phyloP scores from a whole-genome alignment of 2,329 filamentous ascomycete genomes.

The Fusarium napiforme region DNA sequence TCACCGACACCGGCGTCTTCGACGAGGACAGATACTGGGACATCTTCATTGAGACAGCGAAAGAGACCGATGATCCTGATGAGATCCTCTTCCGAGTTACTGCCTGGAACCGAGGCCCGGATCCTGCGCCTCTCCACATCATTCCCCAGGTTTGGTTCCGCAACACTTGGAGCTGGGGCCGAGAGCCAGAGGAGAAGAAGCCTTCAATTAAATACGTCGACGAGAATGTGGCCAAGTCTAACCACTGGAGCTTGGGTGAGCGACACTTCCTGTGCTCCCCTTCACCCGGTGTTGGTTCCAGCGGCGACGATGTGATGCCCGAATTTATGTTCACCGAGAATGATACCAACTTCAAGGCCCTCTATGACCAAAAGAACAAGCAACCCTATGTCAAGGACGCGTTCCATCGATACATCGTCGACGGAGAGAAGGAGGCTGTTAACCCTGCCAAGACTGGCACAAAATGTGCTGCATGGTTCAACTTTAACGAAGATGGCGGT shows the following conservation, averaged over 20 bases:
- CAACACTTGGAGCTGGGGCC: slow-evolving; percentile 96
- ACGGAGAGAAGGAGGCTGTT: slow-evolving; percentile 80
- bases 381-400: slow-evolving; percentile 93
- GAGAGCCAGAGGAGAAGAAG: slow-evolving; percentile 79
- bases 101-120: slow-evolving; percentile 93
- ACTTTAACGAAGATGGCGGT: slow-evolving; percentile 89
- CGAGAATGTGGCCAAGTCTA: slow-evolving; percentile 78
- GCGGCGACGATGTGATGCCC: slow-evolving; percentile 85
- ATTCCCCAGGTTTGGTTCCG: slow-evolving; percentile 96
- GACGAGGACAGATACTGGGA: slow-evolving; percentile 95
- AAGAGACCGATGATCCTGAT: slow-evolving; percentile 90
- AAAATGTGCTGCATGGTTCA: slow-evolving; percentile 91
- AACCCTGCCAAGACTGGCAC: slow-evolving; percentile 86
- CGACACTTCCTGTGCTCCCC: slow-evolving; percentile 87
- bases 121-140: slow-evolving; percentile 91
- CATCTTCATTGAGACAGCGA: slow-evolving; percentile 95
- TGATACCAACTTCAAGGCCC: slow-evolving; percentile 83
- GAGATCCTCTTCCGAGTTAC: slow-evolving; percentile 94
- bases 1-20: slow-evolving; percentile 89
- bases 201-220: slow-evolving; percentile 77
- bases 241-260: slow-evolving; percentile 82
- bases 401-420: slow-evolving; percentile 88
- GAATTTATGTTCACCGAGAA: slow-evolving; percentile 94
- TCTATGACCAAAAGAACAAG: slow-evolving; percentile 83
- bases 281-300: slow-evolving; percentile 83